Evolutionary conservation across 2,329 filamentous ascomycete species (phyloP).

Genomic region (Coleophoma eucalyptorum): DNA sequence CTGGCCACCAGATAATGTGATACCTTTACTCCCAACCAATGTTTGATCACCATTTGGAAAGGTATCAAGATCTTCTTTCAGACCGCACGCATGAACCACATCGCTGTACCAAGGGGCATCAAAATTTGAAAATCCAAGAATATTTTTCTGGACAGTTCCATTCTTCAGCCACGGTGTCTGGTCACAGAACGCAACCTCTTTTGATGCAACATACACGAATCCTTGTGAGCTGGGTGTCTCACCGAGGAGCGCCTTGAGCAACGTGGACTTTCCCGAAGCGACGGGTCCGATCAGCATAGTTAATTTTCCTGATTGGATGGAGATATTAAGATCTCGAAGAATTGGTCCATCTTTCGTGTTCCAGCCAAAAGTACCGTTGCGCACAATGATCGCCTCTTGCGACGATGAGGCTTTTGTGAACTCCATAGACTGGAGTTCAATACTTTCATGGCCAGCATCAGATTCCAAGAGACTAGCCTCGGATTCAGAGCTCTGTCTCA

Average conservation of each 20-base stretch:
- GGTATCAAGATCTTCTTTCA: slow-evolving; percentile 16
- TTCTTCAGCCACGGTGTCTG: slow-evolving; percentile 42
- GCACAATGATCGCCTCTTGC: neutral
- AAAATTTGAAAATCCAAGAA: slow-evolving; percentile 27
- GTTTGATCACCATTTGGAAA: slow-evolving; percentile 22
- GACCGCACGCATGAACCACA: slow-evolving; percentile 18
- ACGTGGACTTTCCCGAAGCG: slow-evolving; percentile 25
- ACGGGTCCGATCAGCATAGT: slow-evolving; percentile 26
- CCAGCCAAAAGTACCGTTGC: neutral
- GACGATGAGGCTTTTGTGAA: too few species aligned
- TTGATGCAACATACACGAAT: slow-evolving; percentile 5
- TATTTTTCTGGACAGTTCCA: slow-evolving; percentile 33
- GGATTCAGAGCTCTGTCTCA: neutral
- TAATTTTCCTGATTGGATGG: slow-evolving; percentile 4
- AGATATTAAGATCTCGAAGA: neutral
- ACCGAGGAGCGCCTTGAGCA: slow-evolving; percentile 24
- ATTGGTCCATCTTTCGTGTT: neutral
- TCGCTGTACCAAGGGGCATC: slow-evolving; percentile 23
- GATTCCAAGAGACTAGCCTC: neutral
- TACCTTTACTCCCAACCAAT: slow-evolving; percentile 25
- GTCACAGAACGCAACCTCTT: slow-evolving; percentile 34
- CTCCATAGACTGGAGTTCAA: neutral
- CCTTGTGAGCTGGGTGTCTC: slow-evolving; percentile 11
- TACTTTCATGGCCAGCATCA: neutral
- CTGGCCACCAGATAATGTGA: slow-evolving; percentile 25